These are phyloP conservation scores for Bremia lactucae DNA, from an alignment of 352 stramenopile species.

Conservation along the genomic window DNA sequence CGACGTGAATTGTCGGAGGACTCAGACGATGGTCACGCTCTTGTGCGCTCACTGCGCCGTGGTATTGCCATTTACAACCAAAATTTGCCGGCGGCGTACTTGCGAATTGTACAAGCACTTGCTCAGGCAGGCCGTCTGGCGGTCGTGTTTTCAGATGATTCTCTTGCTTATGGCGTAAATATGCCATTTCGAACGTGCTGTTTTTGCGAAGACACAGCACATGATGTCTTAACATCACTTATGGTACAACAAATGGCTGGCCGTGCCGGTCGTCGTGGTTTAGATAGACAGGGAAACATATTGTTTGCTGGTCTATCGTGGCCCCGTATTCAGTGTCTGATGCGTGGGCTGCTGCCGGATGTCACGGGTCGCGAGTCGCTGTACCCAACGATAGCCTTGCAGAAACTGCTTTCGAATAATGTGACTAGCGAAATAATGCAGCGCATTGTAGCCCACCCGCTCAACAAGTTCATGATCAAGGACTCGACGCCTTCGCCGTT, in stretches of 20 bases:
- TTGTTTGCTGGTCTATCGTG: constrained; percentile 93
- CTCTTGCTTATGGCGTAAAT: constrained; percentile 97
- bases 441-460: constrained; percentile 73
- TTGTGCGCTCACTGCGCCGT: constrained; percentile 86
- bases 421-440: constrained; percentile 86
- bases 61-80: constrained; percentile 99
- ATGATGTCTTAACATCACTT: constrained; percentile 89
- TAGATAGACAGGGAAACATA: constrained; percentile 96
- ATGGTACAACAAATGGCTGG: constrained; percentile 99
- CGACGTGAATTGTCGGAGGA: constrained; percentile 72
- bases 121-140: constrained; percentile 94
- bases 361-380: constrained; percentile 87
- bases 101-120: constrained; percentile 93
- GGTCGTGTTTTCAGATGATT: constrained; percentile 97
- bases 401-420: constrained; percentile 86
- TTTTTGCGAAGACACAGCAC: constrained; percentile 96
- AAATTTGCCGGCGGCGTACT: constrained; percentile 93
- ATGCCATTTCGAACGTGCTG: constrained; percentile 98
- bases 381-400: constrained; percentile 90
- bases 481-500: constrained; percentile 19
- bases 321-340: constrained; percentile 93
- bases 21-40: constrained; percentile 67
- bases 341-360: constrained; percentile 91
- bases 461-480: constrained; percentile 66
- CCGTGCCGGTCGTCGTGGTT: constrained; percentile 92